These are phyloP conservation scores for Rhodotorula babjevae DNA, from an alignment of 768 basidiomycete species.

Conservation along the genomic window DNA sequence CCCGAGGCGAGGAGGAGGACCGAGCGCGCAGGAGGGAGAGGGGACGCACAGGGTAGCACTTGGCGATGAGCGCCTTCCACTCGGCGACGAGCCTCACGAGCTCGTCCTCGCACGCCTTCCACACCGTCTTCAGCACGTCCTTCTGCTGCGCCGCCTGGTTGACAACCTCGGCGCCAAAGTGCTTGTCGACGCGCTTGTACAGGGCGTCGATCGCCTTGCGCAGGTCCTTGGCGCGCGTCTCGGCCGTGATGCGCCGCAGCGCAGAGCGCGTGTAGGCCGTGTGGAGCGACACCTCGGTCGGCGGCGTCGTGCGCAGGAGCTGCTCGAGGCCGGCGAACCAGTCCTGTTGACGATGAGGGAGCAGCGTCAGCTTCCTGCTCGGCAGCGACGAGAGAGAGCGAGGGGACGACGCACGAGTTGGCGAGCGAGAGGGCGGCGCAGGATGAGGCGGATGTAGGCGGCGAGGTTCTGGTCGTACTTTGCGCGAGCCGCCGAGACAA, in stretches of 20 bases:
- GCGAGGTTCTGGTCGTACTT: slow-evolving; percentile 85
- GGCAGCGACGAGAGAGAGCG: background rate
- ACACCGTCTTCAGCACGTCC: slow-evolving; percentile 69
- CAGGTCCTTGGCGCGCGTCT: slow-evolving; percentile 79
- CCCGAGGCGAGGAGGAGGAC: too few relatives aligned
- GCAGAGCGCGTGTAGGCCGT: slow-evolving; percentile 67
- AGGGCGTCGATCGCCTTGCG: slow-evolving; percentile 80
- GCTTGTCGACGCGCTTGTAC: slow-evolving; percentile 89
- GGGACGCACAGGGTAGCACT: slow-evolving; percentile 60
- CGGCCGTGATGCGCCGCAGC: slow-evolving; percentile 79
- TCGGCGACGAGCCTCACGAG: slow-evolving; percentile 66
- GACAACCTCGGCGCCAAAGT: slow-evolving; percentile 65
- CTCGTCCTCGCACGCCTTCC: slow-evolving; percentile 86
- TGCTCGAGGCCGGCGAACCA: slow-evolving; percentile 90
- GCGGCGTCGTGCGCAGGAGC: slow-evolving; percentile 71
- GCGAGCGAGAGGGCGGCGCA: slow-evolving; percentile 78
- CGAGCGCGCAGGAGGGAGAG: background rate
- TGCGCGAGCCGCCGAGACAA: slow-evolving; percentile 66
- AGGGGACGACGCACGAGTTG: slow-evolving; percentile 58
- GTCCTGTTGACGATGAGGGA: slow-evolving; percentile 56
- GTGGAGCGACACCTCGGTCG: slow-evolving; percentile 70
- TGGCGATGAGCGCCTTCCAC: slow-evolving; percentile 63
- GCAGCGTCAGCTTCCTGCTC: background rate
- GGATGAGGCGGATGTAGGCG: slow-evolving; percentile 79
- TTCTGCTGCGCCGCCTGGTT: slow-evolving; percentile 45